phyloP scores from a whole-genome alignment of 768 basidiomycete species.

The Suillus variegatus region DNA sequence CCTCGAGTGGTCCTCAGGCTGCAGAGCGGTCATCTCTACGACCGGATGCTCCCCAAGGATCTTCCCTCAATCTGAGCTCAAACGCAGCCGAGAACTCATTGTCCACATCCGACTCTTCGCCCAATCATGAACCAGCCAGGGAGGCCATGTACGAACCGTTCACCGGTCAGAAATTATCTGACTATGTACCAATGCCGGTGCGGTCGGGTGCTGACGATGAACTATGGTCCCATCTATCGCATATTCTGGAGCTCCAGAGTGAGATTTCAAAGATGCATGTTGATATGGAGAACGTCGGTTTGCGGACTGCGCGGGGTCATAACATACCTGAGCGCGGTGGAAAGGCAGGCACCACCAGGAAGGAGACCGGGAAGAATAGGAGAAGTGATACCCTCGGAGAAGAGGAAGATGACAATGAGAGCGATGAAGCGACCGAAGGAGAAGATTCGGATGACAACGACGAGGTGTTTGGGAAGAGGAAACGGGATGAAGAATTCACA shows the following conservation, averaged over 20 bases:
- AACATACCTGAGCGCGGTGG: constrained; percentile 20
- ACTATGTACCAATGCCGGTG: constrained; percentile 16
- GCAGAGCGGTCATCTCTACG: constrained; percentile 13
- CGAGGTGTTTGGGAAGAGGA: constrained; percentile 54
- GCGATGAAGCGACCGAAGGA: constrained; percentile 38
- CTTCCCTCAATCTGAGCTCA: constrained; percentile 1
- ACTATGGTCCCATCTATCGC: constrained; percentile 67
- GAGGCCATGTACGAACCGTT: constrained; percentile 35
- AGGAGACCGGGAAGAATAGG: constrained; percentile 4
- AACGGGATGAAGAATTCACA: constrained; percentile 68
- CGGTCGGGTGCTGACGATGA: constrained; percentile 40
- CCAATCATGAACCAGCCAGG: constrained; percentile 5
- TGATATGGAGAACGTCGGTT: constrained; percentile 65
- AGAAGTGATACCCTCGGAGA: constrained; percentile 37
- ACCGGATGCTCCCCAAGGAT: constrained; percentile 4
- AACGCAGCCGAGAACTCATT: constrained; percentile 13
- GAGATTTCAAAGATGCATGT: constrained; percentile 73
- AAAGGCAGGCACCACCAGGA: constrained; percentile 19
- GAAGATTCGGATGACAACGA: constrained; percentile 27
- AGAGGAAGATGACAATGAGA: constrained; percentile 36
- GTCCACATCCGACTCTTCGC: constrained; percentile 3
- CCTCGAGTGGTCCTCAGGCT: constrained; percentile 14
- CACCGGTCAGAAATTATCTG: constrained; percentile 29
- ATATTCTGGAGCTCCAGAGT: constrained; percentile 70
- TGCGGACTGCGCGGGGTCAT: constrained; percentile 10